Conservation (phyloP, 2,329 filamentous ascomycete genomes). For the Metarhizium brunneum region DNA sequence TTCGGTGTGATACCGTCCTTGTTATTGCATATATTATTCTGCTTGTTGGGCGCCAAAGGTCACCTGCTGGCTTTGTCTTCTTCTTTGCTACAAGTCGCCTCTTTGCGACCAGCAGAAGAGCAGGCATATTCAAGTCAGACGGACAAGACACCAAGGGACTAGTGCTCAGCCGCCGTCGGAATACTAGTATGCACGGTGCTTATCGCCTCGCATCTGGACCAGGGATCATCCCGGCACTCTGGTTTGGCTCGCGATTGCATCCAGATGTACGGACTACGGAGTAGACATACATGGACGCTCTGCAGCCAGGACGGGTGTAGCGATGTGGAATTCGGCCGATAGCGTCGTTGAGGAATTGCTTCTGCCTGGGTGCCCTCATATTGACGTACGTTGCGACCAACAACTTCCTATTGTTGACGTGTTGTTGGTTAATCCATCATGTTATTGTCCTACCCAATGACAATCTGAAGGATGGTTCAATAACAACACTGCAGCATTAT, state of each 20-base stretch:
- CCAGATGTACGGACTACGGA: not conserved
- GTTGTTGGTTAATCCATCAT: not conserved
- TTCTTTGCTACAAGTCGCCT: not conserved
- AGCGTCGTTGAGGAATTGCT: no score
- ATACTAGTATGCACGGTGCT: not conserved
- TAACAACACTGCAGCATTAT: no score
- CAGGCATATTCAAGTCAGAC: not conserved
- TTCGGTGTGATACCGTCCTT: not conserved
- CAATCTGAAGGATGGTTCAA: not conserved
- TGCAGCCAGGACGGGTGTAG: not conserved
- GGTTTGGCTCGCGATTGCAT: not conserved
- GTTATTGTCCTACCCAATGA: not conserved
- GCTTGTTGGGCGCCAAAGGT: no score
- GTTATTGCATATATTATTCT: not conserved
- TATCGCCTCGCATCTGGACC: not conserved
- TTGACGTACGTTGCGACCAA: not conserved
- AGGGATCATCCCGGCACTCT: not conserved
- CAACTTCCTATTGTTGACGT: not conserved
- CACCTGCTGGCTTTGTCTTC: not conserved
- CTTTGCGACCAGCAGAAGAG: not conserved
- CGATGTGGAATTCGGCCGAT: not conserved
- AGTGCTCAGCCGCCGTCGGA: not conserved
- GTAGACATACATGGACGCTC: no score
- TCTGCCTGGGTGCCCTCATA: no score
- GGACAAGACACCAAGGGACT: not conserved